These are phyloP conservation scores for Zangia roseola DNA, from an alignment of 768 basidiomycete species.

Conservation along the genomic window DNA sequence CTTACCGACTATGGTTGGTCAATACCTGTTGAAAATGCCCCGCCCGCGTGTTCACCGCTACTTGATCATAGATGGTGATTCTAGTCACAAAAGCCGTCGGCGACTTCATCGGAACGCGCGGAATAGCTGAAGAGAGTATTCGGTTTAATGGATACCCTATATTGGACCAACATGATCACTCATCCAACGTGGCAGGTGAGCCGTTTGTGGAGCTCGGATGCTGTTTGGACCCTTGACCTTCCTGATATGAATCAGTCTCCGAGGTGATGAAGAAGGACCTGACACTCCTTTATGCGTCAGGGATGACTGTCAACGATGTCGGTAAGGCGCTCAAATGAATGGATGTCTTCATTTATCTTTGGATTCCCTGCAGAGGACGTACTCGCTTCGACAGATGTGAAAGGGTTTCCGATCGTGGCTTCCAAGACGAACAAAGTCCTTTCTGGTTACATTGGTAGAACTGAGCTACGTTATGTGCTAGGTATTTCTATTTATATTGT, in stretches of 20 bases:
- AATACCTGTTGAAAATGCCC: conserved; percentile 1
- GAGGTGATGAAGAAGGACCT: conserved; percentile 88
- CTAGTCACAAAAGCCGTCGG: conserved; percentile 97
- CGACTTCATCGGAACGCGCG: conserved; percentile 88
- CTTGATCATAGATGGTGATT: conserved; percentile 74
- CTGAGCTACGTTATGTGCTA: conserved; percentile 82
- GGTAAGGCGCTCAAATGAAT: conserved; percentile 49
- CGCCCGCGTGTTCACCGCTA: conserved; percentile 6
- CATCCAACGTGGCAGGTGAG: conserved; percentile 87
- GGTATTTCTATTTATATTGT: conserved; percentile 43
- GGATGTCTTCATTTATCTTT: conserved; percentile 1
- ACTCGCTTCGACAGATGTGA: conserved; percentile 70
- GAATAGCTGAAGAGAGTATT: conserved; percentile 97
- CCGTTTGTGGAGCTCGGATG: conserved; percentile 1
- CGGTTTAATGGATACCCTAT: conserved; percentile 97
- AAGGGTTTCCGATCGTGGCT: conserved; percentile 89
- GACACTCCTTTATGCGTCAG: conserved; percentile 66
- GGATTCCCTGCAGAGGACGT: conserved; percentile 54
- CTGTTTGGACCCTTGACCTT: conserved; percentile 4
- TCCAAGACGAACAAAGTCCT: conserved; percentile 59
- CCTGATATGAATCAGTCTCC: conserved; percentile 53
- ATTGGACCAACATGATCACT: conserved; percentile 92
- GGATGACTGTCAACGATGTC: conserved; percentile 74
- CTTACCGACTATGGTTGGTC: conserved; percentile 89
- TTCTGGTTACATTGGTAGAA: conserved; percentile 84